Evolutionary conservation across 73 alveolate species (phyloP), one percentile per base, ranked within the genome.

Genomic region (Paramecium biaurelia): DNA sequence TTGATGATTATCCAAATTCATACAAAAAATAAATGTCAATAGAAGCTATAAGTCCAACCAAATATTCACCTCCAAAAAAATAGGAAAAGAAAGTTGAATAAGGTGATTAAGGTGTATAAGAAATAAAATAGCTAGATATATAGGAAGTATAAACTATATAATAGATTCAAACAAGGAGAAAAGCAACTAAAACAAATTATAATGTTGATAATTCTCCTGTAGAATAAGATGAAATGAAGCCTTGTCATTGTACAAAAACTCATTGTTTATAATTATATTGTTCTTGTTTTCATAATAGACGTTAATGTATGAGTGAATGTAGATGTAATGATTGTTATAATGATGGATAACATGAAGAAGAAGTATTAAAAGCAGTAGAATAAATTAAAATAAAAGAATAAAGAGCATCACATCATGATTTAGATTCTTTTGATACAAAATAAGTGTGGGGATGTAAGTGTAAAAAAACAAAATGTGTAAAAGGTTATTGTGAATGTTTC

Each of bases 141-240:
- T 58, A 21, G 18, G 47, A 38, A 38, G 12, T 38, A 38, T 10
- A 4, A 38, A 38, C 47, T 38, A 38, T 38, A 7, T 32, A 28
- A 28, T 18, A 23, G 56, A 24, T 30, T 18, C 18, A 32, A 32
- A 76, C 89, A 7, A 32, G 89, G 41, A 35, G 89, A 41, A 76
- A 76, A 18, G 72, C 18, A 6, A 38, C 14, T 38, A 76, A 76
- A 76, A n/a, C 89, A 37, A 76, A 24, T 24, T 76, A 76, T 41
- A 76, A 76, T 76, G 89, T 42, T 76, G 89, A 76, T 76, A 72
- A 76, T 42, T 76, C 89, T 21, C 89, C 89, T 38, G 45, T 32
- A 14, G 47, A 37, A 37, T 18, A 37, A 76, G 70, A 37, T 7
- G 41, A 32, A 9, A 15, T 14, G 18, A 76, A 76, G 41, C 70